Evolutionary conservation across 2,329 filamentous ascomycete species (phyloP).

Genomic region (Pestalotiopsis sp.): DNA sequence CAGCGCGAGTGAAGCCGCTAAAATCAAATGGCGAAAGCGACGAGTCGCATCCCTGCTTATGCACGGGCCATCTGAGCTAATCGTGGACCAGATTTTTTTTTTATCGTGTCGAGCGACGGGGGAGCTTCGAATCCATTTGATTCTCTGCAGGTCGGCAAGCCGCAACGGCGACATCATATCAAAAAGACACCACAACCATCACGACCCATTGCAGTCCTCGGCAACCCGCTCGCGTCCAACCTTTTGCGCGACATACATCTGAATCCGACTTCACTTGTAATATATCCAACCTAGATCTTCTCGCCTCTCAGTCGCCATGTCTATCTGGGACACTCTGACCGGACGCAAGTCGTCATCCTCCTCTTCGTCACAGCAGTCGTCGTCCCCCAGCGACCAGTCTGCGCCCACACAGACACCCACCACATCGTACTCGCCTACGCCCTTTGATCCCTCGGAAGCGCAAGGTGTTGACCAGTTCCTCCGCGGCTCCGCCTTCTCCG

Average conservation of each 20-base stretch:
- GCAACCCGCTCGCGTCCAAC: not conserved
- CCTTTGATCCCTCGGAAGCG: conserved; percentile 71
- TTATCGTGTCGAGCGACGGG: not conserved
- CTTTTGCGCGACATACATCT: not conserved
- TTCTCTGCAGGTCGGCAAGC: not conserved
- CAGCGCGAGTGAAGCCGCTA: not conserved
- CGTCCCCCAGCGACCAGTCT: conserved; percentile 38
- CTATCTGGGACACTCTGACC: conserved; percentile 63
- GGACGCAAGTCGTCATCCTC: conserved; percentile 52
- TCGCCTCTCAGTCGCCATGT: conserved; percentile 40
- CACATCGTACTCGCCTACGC: conserved; percentile 50
- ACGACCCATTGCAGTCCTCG: not conserved
- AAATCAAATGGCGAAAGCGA: not conserved
- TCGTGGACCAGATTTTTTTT: conserved; percentile 13
- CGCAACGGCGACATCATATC: not conserved
- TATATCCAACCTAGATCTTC: not conserved
- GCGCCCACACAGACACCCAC: conserved; percentile 47
- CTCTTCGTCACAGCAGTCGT: conserved; percentile 23
- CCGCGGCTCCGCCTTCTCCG: conserved; percentile 72
- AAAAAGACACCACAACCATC: not conserved
- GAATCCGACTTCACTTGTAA: not conserved
- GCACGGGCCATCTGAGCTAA: conserved; percentile 13
- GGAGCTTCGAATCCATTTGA: not conserved
- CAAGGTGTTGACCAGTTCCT: conserved; percentile 89
- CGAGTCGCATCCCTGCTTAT: not conserved